Conservation (phyloP, 345 rosid species). For the Durio zibethinus region DNA sequence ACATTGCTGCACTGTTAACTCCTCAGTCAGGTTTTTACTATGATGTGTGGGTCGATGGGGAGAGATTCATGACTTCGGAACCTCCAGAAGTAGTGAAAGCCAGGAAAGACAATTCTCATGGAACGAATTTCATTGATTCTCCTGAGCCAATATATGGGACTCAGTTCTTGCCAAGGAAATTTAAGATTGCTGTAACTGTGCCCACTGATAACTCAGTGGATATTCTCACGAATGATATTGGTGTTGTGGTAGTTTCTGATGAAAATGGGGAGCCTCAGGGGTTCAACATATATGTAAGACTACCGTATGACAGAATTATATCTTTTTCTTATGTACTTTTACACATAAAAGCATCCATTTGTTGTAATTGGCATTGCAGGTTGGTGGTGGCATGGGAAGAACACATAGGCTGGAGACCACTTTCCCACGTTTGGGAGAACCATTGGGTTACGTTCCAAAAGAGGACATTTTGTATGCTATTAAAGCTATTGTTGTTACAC, state of each 20-base stretch:
- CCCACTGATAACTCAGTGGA: conserved; percentile 92
- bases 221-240: conserved; percentile 89
- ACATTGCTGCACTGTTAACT: conserved; percentile 81
- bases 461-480: conserved; percentile 87
- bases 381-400: conserved; percentile 99
- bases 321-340: not conserved
- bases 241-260: conserved; percentile 75
- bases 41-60: conserved; percentile 99
- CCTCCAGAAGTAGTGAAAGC: conserved; percentile 92
- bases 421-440: conserved; percentile 80
- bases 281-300: conserved; percentile 81
- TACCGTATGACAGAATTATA: not conserved
- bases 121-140: conserved; percentile 89
- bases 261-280: conserved; percentile 88
- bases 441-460: conserved; percentile 85
- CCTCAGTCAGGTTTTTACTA: conserved; percentile 98
- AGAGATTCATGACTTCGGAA: conserved; percentile 79
- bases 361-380: conserved; percentile 46
- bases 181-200: conserved; percentile 91
- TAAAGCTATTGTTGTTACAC: conserved; percentile 94
- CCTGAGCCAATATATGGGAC: conserved; percentile 96
- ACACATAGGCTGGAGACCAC: conserved; percentile 87
- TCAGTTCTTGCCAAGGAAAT: conserved; percentile 98
- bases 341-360: not conserved
- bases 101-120: conserved; percentile 86